phyloP scores from a whole-genome alignment of 306 rosid genomes.

The Morella rubra region DNA sequence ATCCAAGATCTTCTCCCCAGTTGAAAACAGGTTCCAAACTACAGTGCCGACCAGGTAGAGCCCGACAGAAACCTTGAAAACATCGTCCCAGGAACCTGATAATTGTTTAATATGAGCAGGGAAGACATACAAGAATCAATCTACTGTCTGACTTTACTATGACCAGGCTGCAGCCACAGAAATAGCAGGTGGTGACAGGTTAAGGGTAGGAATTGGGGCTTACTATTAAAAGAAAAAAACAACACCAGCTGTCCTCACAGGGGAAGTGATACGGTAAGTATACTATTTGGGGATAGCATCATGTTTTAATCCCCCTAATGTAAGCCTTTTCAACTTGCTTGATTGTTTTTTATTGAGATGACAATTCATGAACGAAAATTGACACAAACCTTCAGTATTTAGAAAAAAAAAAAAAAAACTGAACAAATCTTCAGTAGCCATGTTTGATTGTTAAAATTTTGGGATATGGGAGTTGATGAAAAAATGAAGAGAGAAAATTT shows the following conservation, averaged over 20 bases:
- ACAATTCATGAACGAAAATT: no score
- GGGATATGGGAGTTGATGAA: no score
- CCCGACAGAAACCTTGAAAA: conserved; percentile 95
- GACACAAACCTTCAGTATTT: no score
- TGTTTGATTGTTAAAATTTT: no score
- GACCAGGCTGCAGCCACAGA: background rate
- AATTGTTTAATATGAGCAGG: conserved; percentile 5
- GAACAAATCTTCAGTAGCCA: no score
- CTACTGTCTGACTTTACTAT: background rate
- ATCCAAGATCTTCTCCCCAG: conserved; percentile 90
- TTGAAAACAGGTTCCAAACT: conserved; percentile 90
- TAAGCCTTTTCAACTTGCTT: no score
- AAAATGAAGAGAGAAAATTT: no score
- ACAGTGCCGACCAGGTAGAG: conserved; percentile 92
- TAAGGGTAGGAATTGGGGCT: background rate
- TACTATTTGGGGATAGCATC: background rate
- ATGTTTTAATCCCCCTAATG: background rate
- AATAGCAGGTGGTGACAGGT: background rate
- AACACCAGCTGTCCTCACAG: background rate
- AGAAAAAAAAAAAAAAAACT: no score
- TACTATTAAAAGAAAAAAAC: background rate
- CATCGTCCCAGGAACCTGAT: conserved; percentile 96
- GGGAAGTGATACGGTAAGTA: background rate
- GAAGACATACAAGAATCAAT: background rate
- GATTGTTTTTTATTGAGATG: no score